Base-by-base conservation (phyloP, 345 rosid genomes). In the Brassica cretica region DNA sequence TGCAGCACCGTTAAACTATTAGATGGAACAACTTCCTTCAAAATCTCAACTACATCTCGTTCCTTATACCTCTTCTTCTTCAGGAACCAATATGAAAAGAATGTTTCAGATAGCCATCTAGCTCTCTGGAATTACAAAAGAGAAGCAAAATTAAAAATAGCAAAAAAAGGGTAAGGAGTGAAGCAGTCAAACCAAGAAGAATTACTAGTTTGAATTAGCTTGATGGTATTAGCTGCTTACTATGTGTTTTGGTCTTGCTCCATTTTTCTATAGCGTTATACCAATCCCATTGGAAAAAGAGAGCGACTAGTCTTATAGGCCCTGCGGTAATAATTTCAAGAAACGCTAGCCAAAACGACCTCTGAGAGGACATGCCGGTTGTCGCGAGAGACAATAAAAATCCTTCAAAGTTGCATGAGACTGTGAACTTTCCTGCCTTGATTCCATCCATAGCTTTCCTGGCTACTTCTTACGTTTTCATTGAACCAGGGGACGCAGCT, bases 391-490 rank as follows among this genome's bases (percentile, higher is more conserved):
- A 81, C 33, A 92, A 70, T 55, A 91, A 68, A 63, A 68, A 64
- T 39, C 98, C 97, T 66, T 86, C 93, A 29, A 83, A 84, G 86
- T 94, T 92, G 81, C 98, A 94, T 14, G 95, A 84, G 32, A 90
- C 81, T 2, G 81, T 74, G 78, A 91, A 93, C 39, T 83, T 84
- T 51, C 93, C 94, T 30, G 84, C 80, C 85, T 85, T 84, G 77
- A 91, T 90, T 63, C 98, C 97, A 64, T 84, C 76, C 59, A 94
- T 66, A 58, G 96, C 84, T 78, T 68, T 91, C 84, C 78, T 84
- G 4, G 97, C 98, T 62, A 94, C 97, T 55, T 87, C 85, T 14
- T 94, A 90, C 3, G 95, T 87, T 87, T 87, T 88, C 97, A 89
- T 91, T 49, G 87, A 85, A 68, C 84, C 80, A 30, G 95, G 85